These are phyloP conservation scores for Vitellaria paradoxa DNA, from an alignment of 179 eudicot species.

Conservation along the genomic window DNA sequence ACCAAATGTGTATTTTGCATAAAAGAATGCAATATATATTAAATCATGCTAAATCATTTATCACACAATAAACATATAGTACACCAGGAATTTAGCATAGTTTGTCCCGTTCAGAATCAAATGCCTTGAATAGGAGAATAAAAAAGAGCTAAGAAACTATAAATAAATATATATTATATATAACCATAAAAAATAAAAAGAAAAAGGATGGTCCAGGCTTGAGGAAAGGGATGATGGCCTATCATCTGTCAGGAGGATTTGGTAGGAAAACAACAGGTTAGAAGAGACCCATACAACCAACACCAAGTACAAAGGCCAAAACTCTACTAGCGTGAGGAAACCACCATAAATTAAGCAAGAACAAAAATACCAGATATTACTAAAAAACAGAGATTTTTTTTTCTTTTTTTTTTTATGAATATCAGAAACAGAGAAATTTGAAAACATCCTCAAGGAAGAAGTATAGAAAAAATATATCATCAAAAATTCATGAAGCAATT, in stretches of 20 bases:
- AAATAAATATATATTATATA: neutral
- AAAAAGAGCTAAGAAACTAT: neutral
- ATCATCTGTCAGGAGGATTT: neutral
- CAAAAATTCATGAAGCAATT: neutral
- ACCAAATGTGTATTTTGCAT: neutral
- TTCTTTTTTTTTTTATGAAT: too few relatives aligned
- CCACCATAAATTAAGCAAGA: neutral
- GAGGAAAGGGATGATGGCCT: too few relatives aligned
- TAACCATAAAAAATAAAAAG: too few relatives aligned
- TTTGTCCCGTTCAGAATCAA: neutral
- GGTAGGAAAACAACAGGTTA: neutral
- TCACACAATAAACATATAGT: neutral
- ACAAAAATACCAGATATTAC: neutral
- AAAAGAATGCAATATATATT: neutral
- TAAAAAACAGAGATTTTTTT: neutral
- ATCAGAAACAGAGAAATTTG: neutral
- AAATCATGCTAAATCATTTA: neutral
- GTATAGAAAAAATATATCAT: neutral
- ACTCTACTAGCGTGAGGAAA: neutral
- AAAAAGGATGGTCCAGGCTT: too few relatives aligned
- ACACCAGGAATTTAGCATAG: neutral
- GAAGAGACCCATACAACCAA: neutral
- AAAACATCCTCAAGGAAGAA: neutral
- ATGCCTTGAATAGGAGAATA: neutral
- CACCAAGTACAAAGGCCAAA: neutral